A percentile compares a stretch with the other conserved stretches of the same genome.
These are phyloP conservation scores for Trichosporon inkin DNA, from an alignment of 1,284 basidiomycete genomes.

Conservation along the genomic window DNA sequence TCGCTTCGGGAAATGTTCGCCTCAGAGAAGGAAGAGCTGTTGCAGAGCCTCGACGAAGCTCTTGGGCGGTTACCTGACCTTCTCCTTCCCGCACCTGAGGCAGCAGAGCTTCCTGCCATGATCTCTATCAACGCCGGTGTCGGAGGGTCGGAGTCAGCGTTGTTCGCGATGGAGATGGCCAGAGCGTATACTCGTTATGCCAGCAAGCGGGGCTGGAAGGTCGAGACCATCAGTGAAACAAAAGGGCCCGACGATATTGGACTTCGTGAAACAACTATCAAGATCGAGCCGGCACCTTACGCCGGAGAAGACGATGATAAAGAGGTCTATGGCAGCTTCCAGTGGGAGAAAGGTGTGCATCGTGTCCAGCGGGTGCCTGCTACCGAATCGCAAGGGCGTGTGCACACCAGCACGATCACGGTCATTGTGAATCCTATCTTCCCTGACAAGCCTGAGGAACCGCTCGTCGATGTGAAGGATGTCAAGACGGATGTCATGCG, in stretches of 20 bases:
- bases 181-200: constrained; percentile 79
- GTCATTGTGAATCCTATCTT: constrained; percentile 70
- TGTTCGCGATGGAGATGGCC: constrained; percentile 75
- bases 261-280: constrained; percentile 73
- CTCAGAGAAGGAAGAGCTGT: constrained; percentile 63
- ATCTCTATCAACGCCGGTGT: constrained; percentile 90
- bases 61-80: constrained; percentile 62
- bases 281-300: constrained; percentile 29
- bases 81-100: constrained; percentile 66
- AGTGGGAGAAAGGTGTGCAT: constrained; percentile 93
- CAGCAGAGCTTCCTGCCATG: constrained; percentile 66
- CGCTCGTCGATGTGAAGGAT: constrained; percentile 75
- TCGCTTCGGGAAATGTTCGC: constrained; percentile 69
- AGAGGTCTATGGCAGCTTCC: constrained; percentile 71
- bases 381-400: constrained; percentile 78
- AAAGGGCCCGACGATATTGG: constrained; percentile 60
- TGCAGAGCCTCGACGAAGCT: constrained; percentile 54
- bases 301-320: constrained; percentile 75
- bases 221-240: constrained; percentile 43
- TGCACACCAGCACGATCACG: constrained; percentile 90
- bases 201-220: constrained; percentile 50
- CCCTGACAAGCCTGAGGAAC: constrained; percentile 46
- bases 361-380: constrained; percentile 89
- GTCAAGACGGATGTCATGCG: constrained; percentile 91
- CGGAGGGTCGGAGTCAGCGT: constrained; percentile 80